Base-by-base conservation (phyloP, 2,329 filamentous ascomycete species). In the Fusarium nodosum region DNA sequence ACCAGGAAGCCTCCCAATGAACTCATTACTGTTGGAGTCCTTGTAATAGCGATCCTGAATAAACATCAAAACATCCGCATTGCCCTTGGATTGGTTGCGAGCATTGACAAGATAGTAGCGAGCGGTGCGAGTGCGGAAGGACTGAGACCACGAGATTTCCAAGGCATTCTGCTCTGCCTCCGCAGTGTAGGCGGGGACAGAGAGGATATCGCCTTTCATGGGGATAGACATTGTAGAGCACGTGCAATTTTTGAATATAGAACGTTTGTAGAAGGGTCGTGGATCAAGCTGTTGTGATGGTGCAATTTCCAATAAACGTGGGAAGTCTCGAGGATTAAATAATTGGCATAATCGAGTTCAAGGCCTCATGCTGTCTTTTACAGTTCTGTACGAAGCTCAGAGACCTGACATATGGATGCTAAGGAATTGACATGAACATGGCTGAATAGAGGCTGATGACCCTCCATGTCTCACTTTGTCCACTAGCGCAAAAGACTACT, bases 11-110 rank as follows among this genome's bases (percentile, higher is more conserved):
- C 26, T 68, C 0, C 69, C 68, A 20, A 72, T 62, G 41, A 44
- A 66, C 12, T 66, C 59, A 15, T 46, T 30, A n/a, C 31, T 66
- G 18, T 24, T 26, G 1, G 39, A 9, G 0, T 72, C 63, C 10
- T 55, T 69, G 41, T 72, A 72, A 33, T 22, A 68, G 5, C 48
- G 42, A 12, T 72, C 66, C 5, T 72, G 68, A 1, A 72, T 24
- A 20, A 47, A 72, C 2, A 72, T 24, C 13, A 72, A 36, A 13
- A 69, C 66, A 13, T 68, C 52, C 1, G 6, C 41, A 20, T 59
- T 59, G 2, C 31, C 52, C 48, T 52, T 65, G 38, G 68, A 68
- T 26, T 64, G 59, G 11, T 72, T 72, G 24, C 36, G 31, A 2
- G 68, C 69, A 1, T 38, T 9, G 30, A 72, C 55, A 13, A 69